Evolutionary conservation across 257 asterid genomes (phyloP), one percentile per base, ranked within the genome.

Genomic region (Scutellaria barbata): DNA sequence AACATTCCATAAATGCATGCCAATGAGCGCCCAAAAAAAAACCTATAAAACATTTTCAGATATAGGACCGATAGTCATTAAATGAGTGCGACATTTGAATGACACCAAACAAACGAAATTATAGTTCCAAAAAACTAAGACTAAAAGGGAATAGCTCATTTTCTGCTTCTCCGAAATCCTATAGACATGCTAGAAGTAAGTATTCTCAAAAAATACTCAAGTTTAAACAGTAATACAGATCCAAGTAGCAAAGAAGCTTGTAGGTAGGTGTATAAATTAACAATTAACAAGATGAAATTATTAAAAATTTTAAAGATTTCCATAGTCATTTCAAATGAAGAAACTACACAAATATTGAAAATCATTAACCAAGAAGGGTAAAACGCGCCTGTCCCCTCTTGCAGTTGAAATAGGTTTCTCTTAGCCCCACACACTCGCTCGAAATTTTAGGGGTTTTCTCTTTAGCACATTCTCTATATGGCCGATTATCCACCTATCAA

Each of bases 381-480:
- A 51, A 8, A 66, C 75, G 63, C 76, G 79, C 97, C 91, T 90
- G 98, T 66, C 97, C 98, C 83, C 98, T 89, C 81, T 93, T 90
- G 89, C 97, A 93, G 77, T 89, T 93, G 88, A 89, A 93, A 75
- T 89, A 93, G 0, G 98, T 93, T 81, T 93, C 98, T 76, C 98
- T 81, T 10, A 93, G 70, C 16, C 96, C 98, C 63, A 87, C 96
- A 53, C 98, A 93, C 79, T 90, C 95, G 59, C 88, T 87, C 6
- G 97, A 86, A 70, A 93, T 89, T 8, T 73, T 73, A 8, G 97
- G 97, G 81, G 86, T 82, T 73, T 77, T 82, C 81, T 89, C 96
- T 68, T 87, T 89, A 0, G 93, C 94, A 58, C 98, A 93, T 33
- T 93, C 98, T 62, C 96, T 85, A 74, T 76, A 89, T 0, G 89